phyloP scores from a whole-genome alignment of 169 alveolate species.

The Nephromyces sp. region DNA sequence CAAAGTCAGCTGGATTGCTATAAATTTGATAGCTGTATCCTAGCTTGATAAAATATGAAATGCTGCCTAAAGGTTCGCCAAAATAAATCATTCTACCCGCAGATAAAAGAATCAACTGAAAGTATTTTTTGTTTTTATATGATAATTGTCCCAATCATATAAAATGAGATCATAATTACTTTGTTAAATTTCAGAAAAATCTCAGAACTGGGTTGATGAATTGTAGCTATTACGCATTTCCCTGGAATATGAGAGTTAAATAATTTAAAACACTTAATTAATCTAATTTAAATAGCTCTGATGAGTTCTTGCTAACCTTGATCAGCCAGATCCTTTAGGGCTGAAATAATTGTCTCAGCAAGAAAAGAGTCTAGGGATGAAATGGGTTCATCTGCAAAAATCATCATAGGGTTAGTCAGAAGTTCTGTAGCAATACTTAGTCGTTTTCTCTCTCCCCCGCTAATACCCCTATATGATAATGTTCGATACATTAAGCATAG shows the following conservation, averaged over 20 bases:
- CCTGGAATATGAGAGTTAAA: constrained; percentile 15
- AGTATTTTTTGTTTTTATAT: not conserved
- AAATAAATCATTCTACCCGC: constrained; percentile 34
- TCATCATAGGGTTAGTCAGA: constrained; percentile 54
- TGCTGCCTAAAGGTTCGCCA: constrained; percentile 36
- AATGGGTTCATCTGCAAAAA: constrained; percentile 70
- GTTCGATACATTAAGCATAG: not conserved
- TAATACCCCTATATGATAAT: constrained; percentile 47
- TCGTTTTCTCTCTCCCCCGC: constrained; percentile 72
- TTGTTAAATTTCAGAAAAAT: constrained; percentile 28
- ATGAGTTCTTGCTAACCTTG: constrained; percentile 7
- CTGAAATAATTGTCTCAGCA: constrained; percentile 28
- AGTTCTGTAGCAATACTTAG: constrained; percentile 56
- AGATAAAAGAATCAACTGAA: constrained; percentile 27
- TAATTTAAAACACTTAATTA: not conserved
- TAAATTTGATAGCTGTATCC: constrained; percentile 28
- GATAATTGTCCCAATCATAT: not conserved
- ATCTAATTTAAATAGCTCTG: not conserved
- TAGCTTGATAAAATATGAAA: constrained; percentile 20
- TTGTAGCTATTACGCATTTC: constrained; percentile 34
- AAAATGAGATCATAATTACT: constrained; percentile 5
- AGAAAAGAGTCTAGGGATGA: constrained; percentile 46
- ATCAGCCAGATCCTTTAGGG: constrained; percentile 26
- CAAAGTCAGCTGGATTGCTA: constrained; percentile 31
- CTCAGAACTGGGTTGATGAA: constrained; percentile 41